Conservation (phyloP, 306 rosid genomes). For the Rosa rugosa region DNA sequence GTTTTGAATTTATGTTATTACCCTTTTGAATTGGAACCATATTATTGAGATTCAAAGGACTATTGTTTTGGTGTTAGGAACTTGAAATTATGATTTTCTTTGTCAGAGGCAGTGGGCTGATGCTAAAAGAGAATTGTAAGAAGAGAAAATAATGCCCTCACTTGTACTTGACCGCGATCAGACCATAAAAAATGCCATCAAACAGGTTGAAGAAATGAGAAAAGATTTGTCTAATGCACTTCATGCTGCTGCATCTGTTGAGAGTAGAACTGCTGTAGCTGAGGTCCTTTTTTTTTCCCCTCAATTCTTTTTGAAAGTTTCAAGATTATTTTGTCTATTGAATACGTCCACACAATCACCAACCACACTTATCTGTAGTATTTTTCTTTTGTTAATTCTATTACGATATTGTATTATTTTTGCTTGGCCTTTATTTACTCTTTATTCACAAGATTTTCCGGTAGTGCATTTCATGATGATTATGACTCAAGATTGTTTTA, state of each 20-base stretch:
- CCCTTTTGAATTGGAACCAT: not conserved
- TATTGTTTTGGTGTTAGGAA: not conserved
- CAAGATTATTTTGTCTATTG: no score
- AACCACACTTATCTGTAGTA: not conserved
- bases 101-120: slow-evolving; percentile 94
- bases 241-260: slow-evolving; percentile 69
- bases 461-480: not conserved
- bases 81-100: not conserved
- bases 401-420: not conserved
- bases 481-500: not conserved
- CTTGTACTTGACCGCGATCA: slow-evolving; percentile 68
- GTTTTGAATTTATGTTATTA: not conserved
- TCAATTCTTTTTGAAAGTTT: not conserved
- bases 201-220: slow-evolving; percentile 80
- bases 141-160: slow-evolving; percentile 68
- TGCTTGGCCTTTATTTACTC: not conserved
- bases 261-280: slow-evolving; percentile 77
- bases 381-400: not conserved
- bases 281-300: slow-evolving; percentile 47
- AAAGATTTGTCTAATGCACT: slow-evolving; percentile 75
- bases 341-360: not conserved
- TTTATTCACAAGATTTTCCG: slow-evolving; percentile 1
- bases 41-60: not conserved
- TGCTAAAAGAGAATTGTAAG: slow-evolving; percentile 80
- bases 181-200: slow-evolving; percentile 55